Base-by-base conservation (phyloP, 2,329 filamentous ascomycete species). In the Paradendryphiella salina region DNA sequence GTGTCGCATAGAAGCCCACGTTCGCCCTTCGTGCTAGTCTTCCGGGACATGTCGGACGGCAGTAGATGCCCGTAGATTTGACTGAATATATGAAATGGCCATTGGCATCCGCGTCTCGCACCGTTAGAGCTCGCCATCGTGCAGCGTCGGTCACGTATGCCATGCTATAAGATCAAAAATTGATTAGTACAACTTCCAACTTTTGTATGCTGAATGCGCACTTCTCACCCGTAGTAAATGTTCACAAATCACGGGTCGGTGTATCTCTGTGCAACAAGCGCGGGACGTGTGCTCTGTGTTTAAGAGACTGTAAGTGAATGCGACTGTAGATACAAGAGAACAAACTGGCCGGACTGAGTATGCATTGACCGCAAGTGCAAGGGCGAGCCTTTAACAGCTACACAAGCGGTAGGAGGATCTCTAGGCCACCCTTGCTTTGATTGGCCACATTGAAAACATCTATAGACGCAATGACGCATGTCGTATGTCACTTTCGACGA, bases 1-100 rank as follows among this genome's bases (percentile, higher is more conserved):
- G 62, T 0, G 71, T 76, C 13, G 76, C 65, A 67, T 78, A 84
- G 69, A 85, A 87, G 26, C 73, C 70, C 26, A 89, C 75, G 15
- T 81, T 80, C 9, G 82, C 77, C n/a, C 81, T 76, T 2, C 78
- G 75, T 1, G 81, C 79, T 11, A 89, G 77, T n/a, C 83, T 79
- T 3, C 80, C 78, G 13, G 80, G 79, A 65, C 84, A 87, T 15
- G 78, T 82, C 1, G 84, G 83, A 1, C 83, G 78, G 65, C 84
- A 86, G 70, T 83, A 86, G 42, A 83, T 81, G 36, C 73, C 75
- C 3, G 82, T 84, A 0, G 80, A 80, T 45, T 75, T 74, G n/a
- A 84, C 81, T 14, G 73, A 76, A 70, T 84, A 84, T 54, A 84
- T 74, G 67, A 84, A 84, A 23, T 70, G 61, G 3, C 69, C 68